Conservation (phyloP, 1,139 yeast genomes). For the Blastobotrys persicus region DNA sequence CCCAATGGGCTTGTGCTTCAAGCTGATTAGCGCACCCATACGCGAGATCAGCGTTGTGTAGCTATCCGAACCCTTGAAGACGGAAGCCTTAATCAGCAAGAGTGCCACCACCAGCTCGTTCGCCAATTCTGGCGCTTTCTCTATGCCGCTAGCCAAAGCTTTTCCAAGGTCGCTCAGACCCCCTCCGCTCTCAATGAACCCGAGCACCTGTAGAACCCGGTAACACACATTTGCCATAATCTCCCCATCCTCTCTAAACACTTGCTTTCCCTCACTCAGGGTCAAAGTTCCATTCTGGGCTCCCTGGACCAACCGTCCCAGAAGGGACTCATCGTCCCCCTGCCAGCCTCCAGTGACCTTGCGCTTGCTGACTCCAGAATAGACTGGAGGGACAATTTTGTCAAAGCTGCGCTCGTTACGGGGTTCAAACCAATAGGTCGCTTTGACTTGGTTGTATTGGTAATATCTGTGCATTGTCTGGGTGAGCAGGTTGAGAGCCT, state of each 20-base stretch:
- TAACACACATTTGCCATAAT: slow-evolving; percentile 47
- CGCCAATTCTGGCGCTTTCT: slow-evolving; percentile 33
- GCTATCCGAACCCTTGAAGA: slow-evolving; percentile 20
- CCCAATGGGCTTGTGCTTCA: slow-evolving; percentile 55
- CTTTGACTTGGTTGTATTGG: slow-evolving; percentile 64
- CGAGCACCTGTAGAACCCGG: slow-evolving; percentile 57
- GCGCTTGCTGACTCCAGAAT: slow-evolving; percentile 17
- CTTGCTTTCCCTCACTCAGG: slow-evolving; percentile 1
- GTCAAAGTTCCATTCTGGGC: neutral
- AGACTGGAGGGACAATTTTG: slow-evolving; percentile 25
- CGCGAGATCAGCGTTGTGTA: slow-evolving; percentile 55
- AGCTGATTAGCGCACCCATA: slow-evolving; percentile 53
- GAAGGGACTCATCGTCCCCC: neutral
- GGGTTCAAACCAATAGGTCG: slow-evolving; percentile 52
- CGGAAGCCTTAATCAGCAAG: slow-evolving; percentile 31
- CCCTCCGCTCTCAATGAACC: slow-evolving; percentile 48
- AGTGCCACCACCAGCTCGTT: slow-evolving; percentile 31
- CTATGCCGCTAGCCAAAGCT: slow-evolving; percentile 40
- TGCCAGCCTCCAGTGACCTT: neutral
- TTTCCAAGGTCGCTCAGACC: slow-evolving; percentile 58
- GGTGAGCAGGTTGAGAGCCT: slow-evolving; percentile 65
- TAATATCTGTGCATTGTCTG: slow-evolving; percentile 79
- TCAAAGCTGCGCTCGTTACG: slow-evolving; percentile 25
- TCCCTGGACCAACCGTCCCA: neutral
- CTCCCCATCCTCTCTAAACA: slow-evolving; percentile 12